Percentiles rank a stretch among this genome's conserved stretches.
phyloP scores from a whole-genome alignment of 495 filamentous ascomycete genomes.

The Lasiosphaeria miniovina region DNA sequence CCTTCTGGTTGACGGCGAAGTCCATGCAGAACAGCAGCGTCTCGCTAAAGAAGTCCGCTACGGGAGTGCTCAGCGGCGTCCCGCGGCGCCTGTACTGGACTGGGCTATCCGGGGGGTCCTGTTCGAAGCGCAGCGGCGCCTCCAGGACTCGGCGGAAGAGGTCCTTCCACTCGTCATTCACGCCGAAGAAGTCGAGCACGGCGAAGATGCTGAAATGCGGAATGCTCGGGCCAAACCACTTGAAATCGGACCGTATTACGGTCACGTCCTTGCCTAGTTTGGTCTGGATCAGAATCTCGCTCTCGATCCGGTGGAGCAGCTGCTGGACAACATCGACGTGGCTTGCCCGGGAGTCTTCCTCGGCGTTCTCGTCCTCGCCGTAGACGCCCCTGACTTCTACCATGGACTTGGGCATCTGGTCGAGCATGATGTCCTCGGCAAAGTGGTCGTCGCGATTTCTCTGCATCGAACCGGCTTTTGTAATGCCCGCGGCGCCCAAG shows the following conservation, averaged over 20 bases:
- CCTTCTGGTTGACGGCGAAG: conserved; percentile 59
- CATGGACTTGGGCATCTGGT: conserved; percentile 48
- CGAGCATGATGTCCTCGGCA: conserved; percentile 37
- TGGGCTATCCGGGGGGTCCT: conserved; percentile 25
- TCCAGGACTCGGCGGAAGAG: conserved; percentile 63
- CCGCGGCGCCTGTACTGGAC: conserved; percentile 50
- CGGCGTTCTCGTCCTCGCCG: conserved; percentile 18
- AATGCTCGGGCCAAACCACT: conserved; percentile 60
- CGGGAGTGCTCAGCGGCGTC: conserved; percentile 55
- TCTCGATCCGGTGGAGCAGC: conserved; percentile 56
- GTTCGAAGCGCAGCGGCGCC: conserved; percentile 52
- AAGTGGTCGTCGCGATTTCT: conserved; percentile 11
- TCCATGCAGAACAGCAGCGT: conserved; percentile 64
- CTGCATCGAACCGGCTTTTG: conserved; percentile 1
- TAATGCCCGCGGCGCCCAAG: not conserved
- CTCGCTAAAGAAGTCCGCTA: conserved; percentile 60
- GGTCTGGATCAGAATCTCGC: conserved; percentile 57
- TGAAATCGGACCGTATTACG: conserved; percentile 59
- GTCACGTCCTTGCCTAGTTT: conserved; percentile 52
- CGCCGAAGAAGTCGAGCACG: conserved; percentile 59
- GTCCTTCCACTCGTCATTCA: conserved; percentile 54
- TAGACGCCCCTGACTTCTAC: conserved; percentile 23
- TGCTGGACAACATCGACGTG: conserved; percentile 48
- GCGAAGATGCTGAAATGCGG: conserved; percentile 57
- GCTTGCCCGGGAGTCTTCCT: conserved; percentile 17